These are phyloP conservation scores for Backusella westeae DNA, from an alignment of 192 early-diverging fungal genomes.

Conservation along the genomic window DNA sequence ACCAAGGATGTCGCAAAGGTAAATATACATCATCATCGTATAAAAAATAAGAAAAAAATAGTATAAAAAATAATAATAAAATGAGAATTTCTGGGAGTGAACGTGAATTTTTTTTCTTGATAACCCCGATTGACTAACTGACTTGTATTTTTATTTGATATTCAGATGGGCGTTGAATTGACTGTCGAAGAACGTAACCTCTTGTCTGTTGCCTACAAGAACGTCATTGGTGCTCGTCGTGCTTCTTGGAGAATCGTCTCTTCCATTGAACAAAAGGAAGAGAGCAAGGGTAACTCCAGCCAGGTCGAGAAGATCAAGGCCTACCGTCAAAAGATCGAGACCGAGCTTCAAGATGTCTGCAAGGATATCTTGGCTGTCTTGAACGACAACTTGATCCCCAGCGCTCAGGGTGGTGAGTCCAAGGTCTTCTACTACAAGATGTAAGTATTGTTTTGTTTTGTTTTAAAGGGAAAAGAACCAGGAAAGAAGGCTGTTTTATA, in stretches of 20 bases:
- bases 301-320: constrained; percentile 93
- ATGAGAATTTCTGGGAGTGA: neutral
- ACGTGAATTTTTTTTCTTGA: neutral
- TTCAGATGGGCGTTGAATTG: constrained; percentile 85
- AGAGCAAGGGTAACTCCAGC: constrained; percentile 84
- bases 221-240: constrained; percentile 98
- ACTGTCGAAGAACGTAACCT: constrained; percentile 99
- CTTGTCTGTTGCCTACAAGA: constrained; percentile 99
- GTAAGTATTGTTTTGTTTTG: constrained; percentile 48
- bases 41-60: neutral
- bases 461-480: neutral
- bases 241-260: constrained; percentile 99
- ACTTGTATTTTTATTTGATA: constrained; percentile 8
- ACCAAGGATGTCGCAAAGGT: constrained; percentile 81
- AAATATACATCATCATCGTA: neutral
- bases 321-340: constrained; percentile 95
- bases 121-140: constrained; percentile 9
- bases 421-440: constrained; percentile 99
- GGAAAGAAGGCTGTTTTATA: neutral
- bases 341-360: constrained; percentile 94
- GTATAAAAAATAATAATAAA: neutral
- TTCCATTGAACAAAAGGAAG: constrained; percentile 99
- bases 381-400: constrained; percentile 86
- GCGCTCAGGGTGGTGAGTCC: constrained; percentile 93
- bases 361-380: constrained; percentile 92